Conservation (phyloP, 1,284 basidiomycete species). For the Ganoderma resinaceum region DNA sequence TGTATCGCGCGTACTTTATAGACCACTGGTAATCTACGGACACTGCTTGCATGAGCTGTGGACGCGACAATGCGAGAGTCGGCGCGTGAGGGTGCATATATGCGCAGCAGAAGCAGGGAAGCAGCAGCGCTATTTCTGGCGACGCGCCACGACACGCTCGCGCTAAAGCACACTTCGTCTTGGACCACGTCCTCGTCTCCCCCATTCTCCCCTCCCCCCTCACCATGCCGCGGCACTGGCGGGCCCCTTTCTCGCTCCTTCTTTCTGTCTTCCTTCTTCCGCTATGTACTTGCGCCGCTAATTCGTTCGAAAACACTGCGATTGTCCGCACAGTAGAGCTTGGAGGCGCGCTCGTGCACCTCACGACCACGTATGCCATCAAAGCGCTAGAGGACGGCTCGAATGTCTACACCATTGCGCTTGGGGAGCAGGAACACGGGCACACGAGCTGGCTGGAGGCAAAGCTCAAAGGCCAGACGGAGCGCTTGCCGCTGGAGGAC, state of each 20-base stretch:
- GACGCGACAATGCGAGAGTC: background rate
- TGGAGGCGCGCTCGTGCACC: conserved; percentile 83
- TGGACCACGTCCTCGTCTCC: conserved; percentile 23
- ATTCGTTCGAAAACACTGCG: conserved; percentile 85
- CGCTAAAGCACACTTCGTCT: conserved; percentile 28
- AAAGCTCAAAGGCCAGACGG: conserved; percentile 73
- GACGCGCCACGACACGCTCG: conserved; percentile 33
- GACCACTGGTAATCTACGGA: conserved; percentile 15
- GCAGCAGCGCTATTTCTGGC: conserved; percentile 29
- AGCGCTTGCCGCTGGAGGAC: conserved; percentile 61
- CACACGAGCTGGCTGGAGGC: conserved; percentile 84
- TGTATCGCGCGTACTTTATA: conserved; percentile 20
- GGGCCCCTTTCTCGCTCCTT: conserved; percentile 37
- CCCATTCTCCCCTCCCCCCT: conserved; percentile 20
- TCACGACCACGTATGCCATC: conserved; percentile 88
- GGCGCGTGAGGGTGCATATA: background rate
- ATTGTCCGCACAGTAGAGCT: conserved; percentile 89
- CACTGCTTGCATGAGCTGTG: background rate
- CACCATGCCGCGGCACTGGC: conserved; percentile 44
- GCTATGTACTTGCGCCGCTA: conserved; percentile 44
- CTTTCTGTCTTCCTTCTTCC: conserved; percentile 35
- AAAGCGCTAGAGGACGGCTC: conserved; percentile 72
- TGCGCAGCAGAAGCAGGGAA: conserved; percentile 6
- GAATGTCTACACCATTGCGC: conserved; percentile 73
- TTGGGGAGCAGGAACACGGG: conserved; percentile 67